These are phyloP conservation scores for Cubamyces sp. DNA, from an alignment of 768 basidiomycete species.

Conservation along the genomic window DNA sequence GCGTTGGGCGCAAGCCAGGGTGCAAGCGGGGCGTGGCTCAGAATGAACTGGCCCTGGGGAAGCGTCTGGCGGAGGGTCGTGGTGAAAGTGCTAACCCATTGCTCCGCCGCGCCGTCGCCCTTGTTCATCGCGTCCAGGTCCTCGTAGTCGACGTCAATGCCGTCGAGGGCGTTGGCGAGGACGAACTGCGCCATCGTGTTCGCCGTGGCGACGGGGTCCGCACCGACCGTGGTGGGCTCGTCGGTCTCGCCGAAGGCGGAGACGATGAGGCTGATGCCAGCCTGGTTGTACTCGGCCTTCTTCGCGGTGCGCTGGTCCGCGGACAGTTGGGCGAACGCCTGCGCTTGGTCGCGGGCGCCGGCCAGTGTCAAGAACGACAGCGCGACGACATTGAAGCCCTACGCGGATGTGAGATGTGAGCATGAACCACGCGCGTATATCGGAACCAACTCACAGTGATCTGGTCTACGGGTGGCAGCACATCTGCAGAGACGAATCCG, in stretches of 20 bases:
- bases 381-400: conserved; percentile 23
- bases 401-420: not conserved
- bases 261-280: conserved; percentile 31
- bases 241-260: conserved; percentile 34
- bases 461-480: conserved; percentile 17
- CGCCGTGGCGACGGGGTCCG: conserved; percentile 38
- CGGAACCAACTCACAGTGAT: conserved; percentile 1
- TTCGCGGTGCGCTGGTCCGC: conserved; percentile 21
- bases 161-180: conserved; percentile 31
- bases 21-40: conserved; percentile 36
- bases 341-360: conserved; percentile 19
- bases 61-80: conserved; percentile 28
- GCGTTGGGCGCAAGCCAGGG: conserved; percentile 25
- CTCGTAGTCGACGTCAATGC: conserved; percentile 33
- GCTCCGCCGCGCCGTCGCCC: conserved; percentile 26
- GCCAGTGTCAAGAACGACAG: conserved; percentile 23
- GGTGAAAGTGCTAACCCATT: conserved; percentile 32
- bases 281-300: conserved; percentile 29
- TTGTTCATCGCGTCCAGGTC: conserved; percentile 29
- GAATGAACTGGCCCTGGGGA: conserved; percentile 36
- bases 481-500: conserved; percentile 20
- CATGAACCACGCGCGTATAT: too few species aligned
- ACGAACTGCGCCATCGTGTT: conserved; percentile 41
- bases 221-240: conserved; percentile 34
- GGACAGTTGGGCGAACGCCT: conserved; percentile 14